A percentile compares a stretch with the other conserved stretches of the same genome.
Conservation (phyloP, 345 rosid species). For the Populus alba region DNA sequence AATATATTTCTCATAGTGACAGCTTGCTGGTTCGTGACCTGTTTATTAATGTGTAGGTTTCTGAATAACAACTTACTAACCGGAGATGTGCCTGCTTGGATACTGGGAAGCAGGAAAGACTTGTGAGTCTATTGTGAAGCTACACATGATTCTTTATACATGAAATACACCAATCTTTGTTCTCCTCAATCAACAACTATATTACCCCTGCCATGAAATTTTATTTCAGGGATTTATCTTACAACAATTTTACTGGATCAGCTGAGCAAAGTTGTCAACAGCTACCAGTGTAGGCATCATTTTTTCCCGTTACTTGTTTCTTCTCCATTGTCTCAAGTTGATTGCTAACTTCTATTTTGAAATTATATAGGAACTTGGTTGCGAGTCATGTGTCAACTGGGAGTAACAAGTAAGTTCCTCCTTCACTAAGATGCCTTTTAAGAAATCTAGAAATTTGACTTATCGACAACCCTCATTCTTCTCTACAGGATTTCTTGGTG, state of each 20-base stretch:
- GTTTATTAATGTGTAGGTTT: conserved; percentile 42
- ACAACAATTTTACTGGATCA: conserved; percentile 70
- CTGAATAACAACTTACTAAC: conserved; percentile 68
- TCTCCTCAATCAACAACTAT: neutral
- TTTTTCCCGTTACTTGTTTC: neutral
- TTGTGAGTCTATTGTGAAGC: conserved; percentile 43
- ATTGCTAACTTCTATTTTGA: conserved; percentile 4
- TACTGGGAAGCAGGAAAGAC: conserved; percentile 14
- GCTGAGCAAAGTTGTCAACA: conserved; percentile 39
- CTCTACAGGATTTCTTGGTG: conserved; percentile 40
- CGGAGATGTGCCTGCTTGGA: conserved; percentile 61
- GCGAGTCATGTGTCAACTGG: conserved; percentile 45
- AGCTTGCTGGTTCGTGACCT: neutral
- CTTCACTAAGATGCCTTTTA: neutral
- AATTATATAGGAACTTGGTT: conserved; percentile 56
- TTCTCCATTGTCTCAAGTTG: neutral
- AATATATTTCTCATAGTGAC: neutral
- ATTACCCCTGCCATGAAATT: neutral
- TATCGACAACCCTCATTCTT: neutral
- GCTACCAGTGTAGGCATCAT: conserved; percentile 43
- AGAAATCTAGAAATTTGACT: neutral
- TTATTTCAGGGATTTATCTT: conserved; percentile 71
- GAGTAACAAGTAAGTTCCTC: conserved; percentile 55
- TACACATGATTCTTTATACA: neutral
- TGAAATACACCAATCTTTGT: neutral